A percentile compares a stretch with the other conserved stretches of the same genome.
These are phyloP conservation scores for Amaranthus cruentus DNA, from an alignment of 148 eudicot species.

Conservation along the genomic window DNA sequence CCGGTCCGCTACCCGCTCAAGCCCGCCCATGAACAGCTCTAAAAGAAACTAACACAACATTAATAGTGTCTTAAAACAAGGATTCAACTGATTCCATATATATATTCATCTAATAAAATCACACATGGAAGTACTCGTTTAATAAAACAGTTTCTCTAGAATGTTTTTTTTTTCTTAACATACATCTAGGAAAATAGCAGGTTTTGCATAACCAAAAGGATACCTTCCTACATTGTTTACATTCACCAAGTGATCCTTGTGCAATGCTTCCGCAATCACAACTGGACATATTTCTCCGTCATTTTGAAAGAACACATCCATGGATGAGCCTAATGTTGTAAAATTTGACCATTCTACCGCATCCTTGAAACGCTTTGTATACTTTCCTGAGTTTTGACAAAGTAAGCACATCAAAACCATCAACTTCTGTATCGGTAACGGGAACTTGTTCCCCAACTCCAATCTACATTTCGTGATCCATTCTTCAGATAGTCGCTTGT, in stretches of 20 bases:
- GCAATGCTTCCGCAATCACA: conserved; percentile 37
- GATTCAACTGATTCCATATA: too few species aligned
- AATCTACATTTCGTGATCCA: conserved; percentile 30
- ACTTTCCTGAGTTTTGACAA: conserved; percentile 33
- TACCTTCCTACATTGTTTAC: conserved; percentile 18
- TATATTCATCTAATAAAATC: too few species aligned
- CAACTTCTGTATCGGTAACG: conserved; percentile 28
- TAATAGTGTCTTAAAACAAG: too few species aligned
- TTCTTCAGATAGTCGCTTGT: conserved; percentile 26
- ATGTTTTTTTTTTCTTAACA: conserved; percentile 11
- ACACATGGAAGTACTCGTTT: too few species aligned
- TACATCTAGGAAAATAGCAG: conserved; percentile 33
- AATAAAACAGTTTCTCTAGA: conserved; percentile 22
- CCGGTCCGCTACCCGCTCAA: too few species aligned
- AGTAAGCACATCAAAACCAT: conserved; percentile 38
- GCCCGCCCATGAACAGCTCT: too few species aligned
- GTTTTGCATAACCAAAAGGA: not conserved
- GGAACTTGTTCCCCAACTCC: conserved; percentile 13
- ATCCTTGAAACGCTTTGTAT: conserved; percentile 26
- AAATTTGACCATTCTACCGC: conserved; percentile 23
- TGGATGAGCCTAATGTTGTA: conserved; percentile 16
- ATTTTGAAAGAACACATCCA: conserved; percentile 20
- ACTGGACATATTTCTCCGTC: conserved; percentile 2
- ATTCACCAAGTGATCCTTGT: conserved; percentile 39
- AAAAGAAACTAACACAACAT: too few species aligned